These are phyloP conservation scores for Ziziphus jujuba DNA, from an alignment of 306 rosid genomes.

Conservation along the genomic window DNA sequence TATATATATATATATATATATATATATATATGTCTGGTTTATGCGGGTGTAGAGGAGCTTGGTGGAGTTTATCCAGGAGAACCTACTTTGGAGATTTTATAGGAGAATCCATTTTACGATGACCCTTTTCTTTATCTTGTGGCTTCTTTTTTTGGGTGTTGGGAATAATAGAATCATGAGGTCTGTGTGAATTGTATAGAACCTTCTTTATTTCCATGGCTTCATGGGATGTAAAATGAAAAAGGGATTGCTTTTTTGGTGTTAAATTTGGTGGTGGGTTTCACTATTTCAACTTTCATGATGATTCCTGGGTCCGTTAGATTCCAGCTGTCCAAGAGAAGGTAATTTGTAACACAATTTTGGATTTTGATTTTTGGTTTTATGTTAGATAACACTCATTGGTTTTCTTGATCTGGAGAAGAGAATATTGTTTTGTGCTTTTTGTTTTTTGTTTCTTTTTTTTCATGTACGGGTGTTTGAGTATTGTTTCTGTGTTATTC, in stretches of 20 bases:
- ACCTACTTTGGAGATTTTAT: slow-evolving; percentile 11
- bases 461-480: neutral
- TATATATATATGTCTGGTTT: neutral
- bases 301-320: slow-evolving; percentile 19
- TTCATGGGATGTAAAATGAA: neutral
- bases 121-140: neutral
- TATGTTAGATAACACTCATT: neutral
- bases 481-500: slow-evolving; percentile 1
- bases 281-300: slow-evolving; percentile 11
- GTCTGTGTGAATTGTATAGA: neutral
- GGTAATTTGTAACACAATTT: neutral
- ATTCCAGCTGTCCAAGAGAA: slow-evolving; percentile 16
- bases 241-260: slow-evolving; percentile 10
- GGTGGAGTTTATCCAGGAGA: neutral
- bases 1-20: neutral
- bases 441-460: neutral
- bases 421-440: neutral
- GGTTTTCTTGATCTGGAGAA: neutral
- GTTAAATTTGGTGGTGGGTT: slow-evolving; percentile 11
- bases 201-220: slow-evolving; percentile 1
- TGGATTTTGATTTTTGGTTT: slow-evolving; percentile 11
- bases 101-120: neutral
- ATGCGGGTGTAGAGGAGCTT: neutral
- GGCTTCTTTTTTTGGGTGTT: slow-evolving; percentile 4
- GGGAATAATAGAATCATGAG: slow-evolving; percentile 1